Base-by-base conservation (phyloP, 371 early-diverging fungal species). In the Blakeslea trispora region DNA sequence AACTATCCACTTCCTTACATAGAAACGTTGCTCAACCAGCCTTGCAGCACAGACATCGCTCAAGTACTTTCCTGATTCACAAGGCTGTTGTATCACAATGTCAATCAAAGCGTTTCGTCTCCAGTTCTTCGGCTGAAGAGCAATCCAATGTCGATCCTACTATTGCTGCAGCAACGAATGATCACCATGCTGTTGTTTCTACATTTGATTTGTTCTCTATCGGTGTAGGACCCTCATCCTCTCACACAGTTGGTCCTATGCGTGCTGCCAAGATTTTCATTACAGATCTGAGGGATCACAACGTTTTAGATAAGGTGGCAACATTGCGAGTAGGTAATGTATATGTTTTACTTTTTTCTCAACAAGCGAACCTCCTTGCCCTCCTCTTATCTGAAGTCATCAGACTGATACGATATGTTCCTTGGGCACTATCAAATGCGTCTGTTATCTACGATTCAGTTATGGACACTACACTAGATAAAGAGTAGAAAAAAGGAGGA, bases 201-300 rank as follows among this genome's bases (percentile, higher is more conserved):
- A 91, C 93, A 8, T 97, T 97, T 79, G 96, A 97, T 79, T 66
- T 97, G 59, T 97, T 95, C 66, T 93, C 93, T 19, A 94, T 97
- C 50, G 96, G 97, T 32, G 90, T 97, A 17, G 97, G 97, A 0
- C 97, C 97, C 1, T 92, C 92, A 18, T 92, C 92, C 66, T 89
- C 91, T 45, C 91, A 91, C 64, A 92, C 92, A 0, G 95, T 95
- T 15, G 97, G 97, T 15, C 97, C 97, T 5, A 95, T 97, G 95
- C 86, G 97, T 32, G 96, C 97, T 14, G 94, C 94, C 21, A 92
- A 91, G 71, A 93, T 94, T 55, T 97, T 97, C 75, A 82, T 94
- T 37, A 83, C 84, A 56, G 95, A 96, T 59, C 67, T 96, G 44
- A 81, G 78, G 75, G 78, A 85, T 21, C 86, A 86, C 62, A 61